Percentiles rank a stretch among this genome's conserved stretches.
These are phyloP conservation scores for Aspergillus sp. DNA, from an alignment of 2,329 filamentous ascomycete genomes.

Conservation along the genomic window DNA sequence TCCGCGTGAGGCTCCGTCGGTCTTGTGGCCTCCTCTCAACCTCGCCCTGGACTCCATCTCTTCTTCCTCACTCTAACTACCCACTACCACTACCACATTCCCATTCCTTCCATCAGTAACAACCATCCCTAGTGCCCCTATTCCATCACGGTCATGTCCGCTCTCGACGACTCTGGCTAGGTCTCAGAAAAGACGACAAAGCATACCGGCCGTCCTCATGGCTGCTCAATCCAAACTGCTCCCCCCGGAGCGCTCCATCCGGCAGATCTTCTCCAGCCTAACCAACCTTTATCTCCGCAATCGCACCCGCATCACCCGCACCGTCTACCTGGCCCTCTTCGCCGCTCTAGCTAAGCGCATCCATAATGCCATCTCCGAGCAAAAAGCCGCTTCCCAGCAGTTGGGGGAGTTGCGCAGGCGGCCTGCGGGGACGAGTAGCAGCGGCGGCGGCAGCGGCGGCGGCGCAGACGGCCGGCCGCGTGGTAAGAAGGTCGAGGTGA, in stretches of 20 bases:
- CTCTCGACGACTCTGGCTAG: constrained; percentile 16
- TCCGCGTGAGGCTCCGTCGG: not conserved
- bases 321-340: constrained; percentile 74
- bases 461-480: constrained; percentile 30
- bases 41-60: not conserved
- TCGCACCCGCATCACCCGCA: constrained; percentile 72
- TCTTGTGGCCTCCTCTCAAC: not conserved
- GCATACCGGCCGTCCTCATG: constrained; percentile 43
- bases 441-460: constrained; percentile 24
- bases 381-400: constrained; percentile 71
- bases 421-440: constrained; percentile 35
- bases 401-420: constrained; percentile 54
- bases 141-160: constrained; percentile 13
- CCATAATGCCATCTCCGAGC: constrained; percentile 82
- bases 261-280: constrained; percentile 57
- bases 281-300: constrained; percentile 67
- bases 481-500: constrained; percentile 76
- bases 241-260: constrained; percentile 56
- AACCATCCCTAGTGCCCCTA: too few species aligned
- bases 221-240: constrained; percentile 66
- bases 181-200: not conserved
- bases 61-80: too few species aligned
- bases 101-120: too few species aligned
- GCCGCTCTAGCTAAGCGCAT: constrained; percentile 77
- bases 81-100: too few species aligned